Percentiles rank a stretch among this genome's conserved stretches.
Conservation (phyloP, 176 grass and related monocot genomes). For the Paspalum notatum region DNA sequence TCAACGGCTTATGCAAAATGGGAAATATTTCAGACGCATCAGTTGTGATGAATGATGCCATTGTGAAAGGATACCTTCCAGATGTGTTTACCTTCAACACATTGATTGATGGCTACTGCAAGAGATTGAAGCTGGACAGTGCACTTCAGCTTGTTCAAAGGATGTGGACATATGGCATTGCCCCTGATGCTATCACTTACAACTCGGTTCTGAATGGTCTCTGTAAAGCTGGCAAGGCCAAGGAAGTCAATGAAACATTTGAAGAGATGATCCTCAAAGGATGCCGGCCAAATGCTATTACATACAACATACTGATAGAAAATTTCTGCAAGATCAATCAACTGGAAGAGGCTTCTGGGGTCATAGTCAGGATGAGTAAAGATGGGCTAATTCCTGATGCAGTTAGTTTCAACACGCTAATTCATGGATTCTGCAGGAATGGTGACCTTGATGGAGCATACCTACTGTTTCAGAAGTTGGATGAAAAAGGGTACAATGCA, state of each 20-base stretch:
- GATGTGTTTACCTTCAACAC: conserved; percentile 94
- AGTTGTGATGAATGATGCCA: conserved; percentile 84
- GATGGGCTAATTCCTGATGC: conserved; percentile 83
- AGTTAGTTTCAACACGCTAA: conserved; percentile 83
- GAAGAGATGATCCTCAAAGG: conserved; percentile 76
- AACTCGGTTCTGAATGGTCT: conserved; percentile 93
- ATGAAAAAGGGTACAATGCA: conserved; percentile 61
- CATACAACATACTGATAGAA: conserved; percentile 93
- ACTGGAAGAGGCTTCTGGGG: conserved; percentile 64
- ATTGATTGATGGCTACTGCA: conserved; percentile 91
- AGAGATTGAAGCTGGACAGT: conserved; percentile 67
- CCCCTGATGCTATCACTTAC: conserved; percentile 76
- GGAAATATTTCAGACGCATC: conserved; percentile 85
- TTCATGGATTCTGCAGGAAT: conserved; percentile 88
- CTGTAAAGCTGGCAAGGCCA: conserved; percentile 79
- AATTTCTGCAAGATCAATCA: conserved; percentile 73
- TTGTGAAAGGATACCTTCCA: conserved; percentile 77
- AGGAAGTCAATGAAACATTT: conserved; percentile 79
- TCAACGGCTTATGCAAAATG: conserved; percentile 95
- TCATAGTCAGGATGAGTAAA: conserved; percentile 81
- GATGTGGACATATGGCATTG: conserved; percentile 83
- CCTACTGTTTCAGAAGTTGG: conserved; percentile 72
- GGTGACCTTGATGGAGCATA: conserved; percentile 77
- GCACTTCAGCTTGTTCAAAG: conserved; percentile 86
- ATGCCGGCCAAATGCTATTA: conserved; percentile 69